Base-by-base conservation (phyloP, 1,284 basidiomycete genomes). In the Thecaphora frezii region DNA sequence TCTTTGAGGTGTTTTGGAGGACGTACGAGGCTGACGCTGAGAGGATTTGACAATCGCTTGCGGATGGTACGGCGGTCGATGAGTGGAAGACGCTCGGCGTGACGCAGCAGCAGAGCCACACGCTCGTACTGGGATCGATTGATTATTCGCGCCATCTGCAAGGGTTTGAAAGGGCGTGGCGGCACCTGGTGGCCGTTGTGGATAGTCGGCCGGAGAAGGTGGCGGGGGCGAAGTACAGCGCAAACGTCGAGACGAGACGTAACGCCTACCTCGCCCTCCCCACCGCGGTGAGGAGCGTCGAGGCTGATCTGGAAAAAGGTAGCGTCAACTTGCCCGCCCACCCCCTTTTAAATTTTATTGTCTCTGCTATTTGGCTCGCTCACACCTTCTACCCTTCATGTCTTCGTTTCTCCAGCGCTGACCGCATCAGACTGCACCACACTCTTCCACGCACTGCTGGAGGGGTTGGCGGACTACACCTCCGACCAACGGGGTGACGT, bases 401-500 rank as follows among this genome's bases (percentile, higher is more conserved):
- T n/a, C n/a, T n/a, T n/a, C n/a, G n/a, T n/a, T n/a, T n/a, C n/a
- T n/a, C n/a, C n/a, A n/a, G n/a, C n/a, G n/a, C n/a, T n/a, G n/a
- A n/a, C n/a, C n/a, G n/a, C n/a, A n/a, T n/a, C n/a, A n/a, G n/a
- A n/a, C n/a, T n/a, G n/a, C n/a, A n/a, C n/a, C n/a, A n/a, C n/a
- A n/a, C n/a, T n/a, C n/a, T n/a, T n/a, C n/a, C n/a, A n/a, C n/a
- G n/a, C 78, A 0, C 72, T 83, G 30, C 79, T 88, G 21, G 75
- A 73, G 14, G 92, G 91, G 2, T 79, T 98, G 38, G 83, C 86
- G 18, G 94, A 99, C 81, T 97, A 97, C 75, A 88, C 91, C 1
- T 87, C 86, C 28, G 96, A 98, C 76, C 89, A 96, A 79, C 85
- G 96, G 54, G 96, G 96, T 5, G 96, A 99, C 75, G 90, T 99